A percentile compares a stretch with the other conserved stretches of the same genome.
Evolutionary conservation across 1,284 basidiomycete species (phyloP).

Genomic region (Pyrrhoderma noxium): DNA sequence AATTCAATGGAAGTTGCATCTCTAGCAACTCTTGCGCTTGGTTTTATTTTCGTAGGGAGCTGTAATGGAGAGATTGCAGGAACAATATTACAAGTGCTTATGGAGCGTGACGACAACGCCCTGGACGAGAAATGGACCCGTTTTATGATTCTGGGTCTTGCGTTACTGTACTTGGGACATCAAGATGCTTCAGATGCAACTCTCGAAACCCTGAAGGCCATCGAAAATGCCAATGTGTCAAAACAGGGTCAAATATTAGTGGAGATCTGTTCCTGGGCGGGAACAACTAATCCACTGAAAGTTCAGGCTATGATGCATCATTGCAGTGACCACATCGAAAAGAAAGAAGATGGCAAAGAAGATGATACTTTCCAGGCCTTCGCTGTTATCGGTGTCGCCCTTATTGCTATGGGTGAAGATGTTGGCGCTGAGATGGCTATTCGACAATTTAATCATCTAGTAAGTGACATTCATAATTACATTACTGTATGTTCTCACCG

Average conservation of each 20-base stretch:
- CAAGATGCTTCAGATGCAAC: constrained; percentile 94
- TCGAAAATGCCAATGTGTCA: constrained; percentile 81
- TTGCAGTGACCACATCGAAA: constrained; percentile 86
- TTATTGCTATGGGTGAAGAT: constrained; percentile 98
- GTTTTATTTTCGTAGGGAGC: constrained; percentile 94
- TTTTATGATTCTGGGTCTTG: constrained; percentile 87
- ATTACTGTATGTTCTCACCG: constrained; percentile 1
- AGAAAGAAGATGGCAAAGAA: constrained; percentile 50
- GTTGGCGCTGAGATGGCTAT: constrained; percentile 96
- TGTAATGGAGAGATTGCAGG: constrained; percentile 91
- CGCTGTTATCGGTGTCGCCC: constrained; percentile 88
- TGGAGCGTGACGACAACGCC: constrained; percentile 76
- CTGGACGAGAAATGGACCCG: constrained; percentile 91
- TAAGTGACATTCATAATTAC: constrained; percentile 33
- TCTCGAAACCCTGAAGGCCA: constrained; percentile 90
- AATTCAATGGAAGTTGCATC: constrained; percentile 87
- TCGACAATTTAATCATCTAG: constrained; percentile 90
- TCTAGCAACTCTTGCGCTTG: constrained; percentile 82
- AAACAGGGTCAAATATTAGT: constrained; percentile 90
- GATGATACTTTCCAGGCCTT: constrained; percentile 90
- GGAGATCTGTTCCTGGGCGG: constrained; percentile 92
- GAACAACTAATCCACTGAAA: constrained; percentile 93
- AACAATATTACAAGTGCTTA: constrained; percentile 86
- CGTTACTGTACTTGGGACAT: constrained; percentile 80
- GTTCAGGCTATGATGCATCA: constrained; percentile 91